Evolutionary conservation across 2,329 filamentous ascomycete genomes (phyloP).

Genomic region (Zalaria sp.): DNA sequence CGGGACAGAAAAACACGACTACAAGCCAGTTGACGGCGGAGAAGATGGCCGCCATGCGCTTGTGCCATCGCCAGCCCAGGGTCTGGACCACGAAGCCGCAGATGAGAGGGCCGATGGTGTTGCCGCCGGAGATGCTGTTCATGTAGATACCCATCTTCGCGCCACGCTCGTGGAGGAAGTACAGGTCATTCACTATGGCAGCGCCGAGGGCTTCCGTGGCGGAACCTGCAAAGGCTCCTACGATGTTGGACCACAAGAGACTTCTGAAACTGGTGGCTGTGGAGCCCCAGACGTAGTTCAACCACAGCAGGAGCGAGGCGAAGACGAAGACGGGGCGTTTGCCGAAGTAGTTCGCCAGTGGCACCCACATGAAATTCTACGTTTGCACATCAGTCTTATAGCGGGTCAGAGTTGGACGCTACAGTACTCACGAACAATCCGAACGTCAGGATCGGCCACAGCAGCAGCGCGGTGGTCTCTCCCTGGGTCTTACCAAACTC

Average conservation of each 20-base stretch:
- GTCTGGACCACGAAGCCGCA: conserved; percentile 26
- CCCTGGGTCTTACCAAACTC: conserved; percentile 33
- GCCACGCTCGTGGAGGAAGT: conserved; percentile 21
- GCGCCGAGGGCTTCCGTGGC: conserved; percentile 31
- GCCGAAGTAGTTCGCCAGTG: conserved; percentile 32
- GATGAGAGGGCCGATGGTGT: conserved; percentile 24
- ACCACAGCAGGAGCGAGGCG: conserved; percentile 28
- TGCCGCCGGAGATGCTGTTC: conserved; percentile 25
- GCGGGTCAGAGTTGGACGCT: background rate
- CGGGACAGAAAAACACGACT: conserved; percentile 22
- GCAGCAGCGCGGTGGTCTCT: conserved; percentile 25
- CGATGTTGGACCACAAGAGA: conserved; percentile 28
- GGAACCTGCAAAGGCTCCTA: conserved; percentile 30
- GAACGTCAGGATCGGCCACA: conserved; percentile 31
- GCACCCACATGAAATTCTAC: conserved; percentile 37
- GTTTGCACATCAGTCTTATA: background rate
- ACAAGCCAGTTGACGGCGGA: conserved; percentile 20
- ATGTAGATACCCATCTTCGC: conserved; percentile 25
- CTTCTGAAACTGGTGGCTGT: conserved; percentile 25
- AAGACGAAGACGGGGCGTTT: conserved; percentile 34
- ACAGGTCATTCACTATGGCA: conserved; percentile 21
- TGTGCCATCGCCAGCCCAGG: conserved; percentile 26
- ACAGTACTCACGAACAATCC: conserved; percentile 23
- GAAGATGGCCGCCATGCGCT: conserved; percentile 22
- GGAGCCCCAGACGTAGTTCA: conserved; percentile 34